Base-by-base conservation (phyloP, 768 basidiomycete genomes). In the Lactarius akahatsu region DNA sequence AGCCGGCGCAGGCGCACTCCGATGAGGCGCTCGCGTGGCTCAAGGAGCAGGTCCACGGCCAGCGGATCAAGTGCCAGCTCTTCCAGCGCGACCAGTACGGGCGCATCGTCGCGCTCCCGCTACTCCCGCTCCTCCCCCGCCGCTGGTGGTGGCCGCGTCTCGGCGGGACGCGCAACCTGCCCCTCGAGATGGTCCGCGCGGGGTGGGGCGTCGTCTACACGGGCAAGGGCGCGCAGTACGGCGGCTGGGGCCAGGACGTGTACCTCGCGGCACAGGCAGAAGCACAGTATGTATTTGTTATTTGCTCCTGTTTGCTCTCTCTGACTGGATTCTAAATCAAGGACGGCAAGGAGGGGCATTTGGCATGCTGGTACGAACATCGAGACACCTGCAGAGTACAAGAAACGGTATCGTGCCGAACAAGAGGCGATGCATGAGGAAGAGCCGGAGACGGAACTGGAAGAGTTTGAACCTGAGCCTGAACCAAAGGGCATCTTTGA, bases 221-320 rank as follows among this genome's bases (percentile, higher is more conserved):
- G 63, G 89, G 90, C 74, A 80, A 83, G 10, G 91, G 90, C 3
- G 93, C 91, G 18, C 90, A 90, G 71, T 91, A 96, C 68, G 94
- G 94, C 1, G 76, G 80, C 26, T 81, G 80, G 77, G 86, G 87
- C 2, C 84, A 89, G 64, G 88, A 87, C 2, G 78, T 77, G 55
- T 91, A 89, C 75, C 73, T 90, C 50, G 77, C 77, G 18, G 72
- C 87, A 4, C 88, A 96, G 75, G 78, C 76, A 1, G 79, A 84
- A 69, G 92, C 93, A 1, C 88, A 81, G 93, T 92, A 60, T 68
- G 84, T 74, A 1, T 40, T 36, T 20, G 55, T 54, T n/a, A n/a
- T n/a, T 70, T 70, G n/a, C n/a, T 13, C 4, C 10, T 56, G 3
- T 59, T 28, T 26, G 3, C 50, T 26, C 15, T 36, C 9, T 23